Evolutionary conservation across 129 eudicot species (phyloP).

Genomic region (Lactuca saligna): DNA sequence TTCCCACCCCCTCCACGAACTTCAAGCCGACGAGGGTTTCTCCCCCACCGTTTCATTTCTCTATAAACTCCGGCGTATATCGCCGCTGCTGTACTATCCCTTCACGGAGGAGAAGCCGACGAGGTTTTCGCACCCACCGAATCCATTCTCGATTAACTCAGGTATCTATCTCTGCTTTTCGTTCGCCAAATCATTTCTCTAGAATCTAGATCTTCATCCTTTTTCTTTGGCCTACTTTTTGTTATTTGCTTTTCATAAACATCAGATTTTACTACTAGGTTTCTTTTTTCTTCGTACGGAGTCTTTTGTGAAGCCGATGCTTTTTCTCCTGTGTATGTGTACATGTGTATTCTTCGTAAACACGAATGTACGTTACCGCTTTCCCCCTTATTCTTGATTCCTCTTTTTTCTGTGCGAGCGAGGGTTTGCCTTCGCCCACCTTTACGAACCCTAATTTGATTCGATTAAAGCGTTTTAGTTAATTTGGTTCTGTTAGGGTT

Average conservation of each 20-base stretch:
- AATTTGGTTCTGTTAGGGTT: constrained; percentile 18
- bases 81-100: neutral
- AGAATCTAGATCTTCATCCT: constrained; percentile 1
- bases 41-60: neutral
- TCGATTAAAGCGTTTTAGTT: neutral
- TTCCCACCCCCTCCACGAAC: neutral
- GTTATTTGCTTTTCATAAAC: constrained; percentile 9
- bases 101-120: neutral
- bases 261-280: neutral
- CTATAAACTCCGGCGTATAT: neutral
- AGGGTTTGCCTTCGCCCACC: neutral
- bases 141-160: constrained; percentile 1
- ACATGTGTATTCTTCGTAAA: neutral
- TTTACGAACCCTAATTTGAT: constrained; percentile 10
- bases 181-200: neutral
- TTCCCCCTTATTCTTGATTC: neutral
- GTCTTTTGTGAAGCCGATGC: too few relatives aligned
- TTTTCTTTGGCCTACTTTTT: neutral
- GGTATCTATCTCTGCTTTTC: neutral
- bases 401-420: neutral
- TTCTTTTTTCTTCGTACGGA: neutral
- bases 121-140: neutral
- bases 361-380: neutral
- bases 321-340: neutral
- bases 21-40: neutral